Evolutionary conservation across 306 rosid genomes (phyloP).

Genomic region (Erythrophleum fordii): DNA sequence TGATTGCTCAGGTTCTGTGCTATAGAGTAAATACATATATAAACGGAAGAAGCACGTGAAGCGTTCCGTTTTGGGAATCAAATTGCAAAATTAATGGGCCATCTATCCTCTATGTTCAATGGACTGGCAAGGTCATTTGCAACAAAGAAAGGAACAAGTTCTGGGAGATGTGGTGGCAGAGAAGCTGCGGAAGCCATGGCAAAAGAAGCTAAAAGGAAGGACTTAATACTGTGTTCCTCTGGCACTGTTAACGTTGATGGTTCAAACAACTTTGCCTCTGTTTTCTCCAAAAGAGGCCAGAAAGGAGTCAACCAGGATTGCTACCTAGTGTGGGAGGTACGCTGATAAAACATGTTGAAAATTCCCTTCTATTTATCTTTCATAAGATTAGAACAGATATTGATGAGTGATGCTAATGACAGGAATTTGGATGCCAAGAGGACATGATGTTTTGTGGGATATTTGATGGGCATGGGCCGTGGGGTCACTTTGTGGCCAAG

Average conservation of each 20-base stretch:
- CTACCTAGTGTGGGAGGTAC: slow-evolving; percentile 98
- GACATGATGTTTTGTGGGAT: slow-evolving; percentile 92
- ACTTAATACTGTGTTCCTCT: slow-evolving; percentile 58
- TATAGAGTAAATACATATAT: background rate
- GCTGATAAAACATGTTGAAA: slow-evolving; percentile 6
- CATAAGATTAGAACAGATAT: background rate
- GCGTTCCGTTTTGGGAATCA: slow-evolving; percentile 19
- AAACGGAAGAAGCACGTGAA: slow-evolving; percentile 21
- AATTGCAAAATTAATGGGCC: slow-evolving; percentile 57
- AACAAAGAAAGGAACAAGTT: slow-evolving; percentile 54
- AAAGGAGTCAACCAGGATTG: slow-evolving; percentile 96
- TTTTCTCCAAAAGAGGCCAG: slow-evolving; percentile 77
- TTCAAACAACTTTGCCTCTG: slow-evolving; percentile 78
- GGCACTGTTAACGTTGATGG: slow-evolving; percentile 62
- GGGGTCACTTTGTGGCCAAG: slow-evolving; percentile 97
- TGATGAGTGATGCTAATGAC: background rate
- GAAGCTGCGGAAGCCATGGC: slow-evolving; percentile 85
- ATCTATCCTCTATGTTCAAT: slow-evolving; percentile 75
- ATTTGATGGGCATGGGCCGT: slow-evolving; percentile 92
- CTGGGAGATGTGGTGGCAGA: slow-evolving; percentile 50
- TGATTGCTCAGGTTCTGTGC: slow-evolving; percentile 45
- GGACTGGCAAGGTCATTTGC: slow-evolving; percentile 71
- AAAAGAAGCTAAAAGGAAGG: slow-evolving; percentile 82
- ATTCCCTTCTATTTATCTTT: background rate
- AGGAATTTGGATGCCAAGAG: slow-evolving; percentile 96